Percentiles rank a stretch among this genome's conserved stretches.
Conservation (phyloP, 768 basidiomycete species). For the Agrocybe praecox region DNA sequence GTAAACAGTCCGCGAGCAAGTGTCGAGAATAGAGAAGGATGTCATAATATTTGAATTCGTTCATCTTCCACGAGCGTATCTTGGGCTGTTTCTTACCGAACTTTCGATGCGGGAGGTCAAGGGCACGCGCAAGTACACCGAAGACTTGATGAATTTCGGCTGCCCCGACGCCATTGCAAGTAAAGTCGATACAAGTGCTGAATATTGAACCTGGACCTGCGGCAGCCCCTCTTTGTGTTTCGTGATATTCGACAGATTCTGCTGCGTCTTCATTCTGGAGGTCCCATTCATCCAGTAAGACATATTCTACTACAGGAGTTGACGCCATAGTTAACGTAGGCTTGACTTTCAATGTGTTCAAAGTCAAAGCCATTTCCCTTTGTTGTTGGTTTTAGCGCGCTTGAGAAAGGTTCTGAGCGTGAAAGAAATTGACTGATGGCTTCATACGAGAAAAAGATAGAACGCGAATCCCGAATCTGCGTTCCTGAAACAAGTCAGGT, state of each 20-base stretch:
- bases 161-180: slow-evolving; percentile 51
- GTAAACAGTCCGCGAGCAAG: slow-evolving; percentile 94
- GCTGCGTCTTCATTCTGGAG: background rate
- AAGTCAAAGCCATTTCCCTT: background rate
- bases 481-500: too few species aligned
- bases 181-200: slow-evolving; percentile 61
- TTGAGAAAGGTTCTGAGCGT: background rate
- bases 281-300: background rate
- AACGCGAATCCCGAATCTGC: too few species aligned
- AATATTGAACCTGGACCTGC: slow-evolving; percentile 40
- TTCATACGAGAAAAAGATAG: too few species aligned
- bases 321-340: background rate
- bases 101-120: slow-evolving; percentile 31
- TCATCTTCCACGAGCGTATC: slow-evolving; percentile 95
- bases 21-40: slow-evolving; percentile 93
- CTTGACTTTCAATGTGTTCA: background rate
- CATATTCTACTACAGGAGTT: background rate
- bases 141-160: slow-evolving; percentile 67
- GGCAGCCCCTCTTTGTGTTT: slow-evolving; percentile 13
- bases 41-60: slow-evolving; percentile 92
- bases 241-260: background rate
- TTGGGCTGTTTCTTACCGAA: background rate
- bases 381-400: background rate
- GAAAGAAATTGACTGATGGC: too few species aligned
- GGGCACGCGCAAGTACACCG: slow-evolving; percentile 58